Percentiles rank a stretch among this genome's conserved stretches.
These are phyloP conservation scores for Cardamine resedifolia DNA, from an alignment of 345 rosid genomes.

Conservation along the genomic window DNA sequence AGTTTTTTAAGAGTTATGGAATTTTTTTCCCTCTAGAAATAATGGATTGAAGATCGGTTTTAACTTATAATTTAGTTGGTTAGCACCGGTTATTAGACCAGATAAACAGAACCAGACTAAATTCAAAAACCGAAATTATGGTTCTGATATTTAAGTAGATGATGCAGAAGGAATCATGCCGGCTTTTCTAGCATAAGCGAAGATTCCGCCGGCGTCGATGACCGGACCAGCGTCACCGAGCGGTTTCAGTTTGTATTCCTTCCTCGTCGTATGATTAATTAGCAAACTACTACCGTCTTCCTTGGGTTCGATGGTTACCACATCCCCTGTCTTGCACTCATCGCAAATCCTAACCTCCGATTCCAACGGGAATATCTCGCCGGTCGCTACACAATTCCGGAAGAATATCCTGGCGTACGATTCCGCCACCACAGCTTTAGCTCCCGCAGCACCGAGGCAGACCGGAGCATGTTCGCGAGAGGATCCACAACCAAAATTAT, in stretches of 20 bases:
- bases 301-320: constrained; percentile 54
- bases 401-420: constrained; percentile 85
- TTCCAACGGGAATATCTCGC: constrained; percentile 72
- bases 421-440: constrained; percentile 65
- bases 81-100: background rate
- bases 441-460: constrained; percentile 81
- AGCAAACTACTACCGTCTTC: constrained; percentile 51
- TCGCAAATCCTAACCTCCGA: constrained; percentile 68
- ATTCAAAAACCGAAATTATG: background rate
- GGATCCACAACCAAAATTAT: constrained; percentile 84
- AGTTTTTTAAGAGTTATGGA: too few relatives aligned
- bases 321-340: constrained; percentile 76
- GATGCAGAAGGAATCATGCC: constrained; percentile 68
- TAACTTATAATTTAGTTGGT: background rate
- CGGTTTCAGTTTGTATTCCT: constrained; percentile 67
- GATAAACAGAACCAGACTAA: background rate
- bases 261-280: constrained; percentile 72
- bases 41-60: too few relatives aligned
- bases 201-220: constrained; percentile 72
- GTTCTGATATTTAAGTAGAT: constrained; percentile 7
- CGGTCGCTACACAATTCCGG: constrained; percentile 79
- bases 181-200: constrained; percentile 69
- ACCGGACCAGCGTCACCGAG: constrained; percentile 85
- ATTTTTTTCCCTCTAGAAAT: too few relatives aligned
- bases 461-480: constrained; percentile 94